Evolutionary conservation across 164 flowering plant genomes (phyloP).

Genomic region (Macadamia tetraphylla): DNA sequence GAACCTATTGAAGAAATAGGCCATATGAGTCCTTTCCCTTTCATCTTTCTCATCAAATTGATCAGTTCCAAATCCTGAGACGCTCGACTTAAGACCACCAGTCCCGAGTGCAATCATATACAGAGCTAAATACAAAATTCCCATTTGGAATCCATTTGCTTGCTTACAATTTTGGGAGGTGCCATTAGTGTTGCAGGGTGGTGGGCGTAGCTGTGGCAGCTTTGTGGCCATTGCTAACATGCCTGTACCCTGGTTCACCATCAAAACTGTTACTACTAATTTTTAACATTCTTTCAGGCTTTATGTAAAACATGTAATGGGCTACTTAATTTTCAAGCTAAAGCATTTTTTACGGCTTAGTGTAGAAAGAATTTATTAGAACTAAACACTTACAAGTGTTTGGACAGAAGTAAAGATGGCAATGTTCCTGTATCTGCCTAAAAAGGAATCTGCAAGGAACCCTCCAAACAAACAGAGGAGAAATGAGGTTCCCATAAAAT

Average conservation of each 20-base stretch:
- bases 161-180: constrained; percentile 30
- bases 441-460: constrained; percentile 80
- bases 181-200: constrained; percentile 34
- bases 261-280: not conserved
- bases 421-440: constrained; percentile 76
- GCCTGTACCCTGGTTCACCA: constrained; percentile 55
- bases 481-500: constrained; percentile 83
- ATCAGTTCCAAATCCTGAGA: constrained; percentile 86
- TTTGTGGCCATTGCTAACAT: constrained; percentile 47
- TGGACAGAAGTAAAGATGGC: constrained; percentile 60
- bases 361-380: not conserved
- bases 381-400: constrained; percentile 33
- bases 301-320: no score
- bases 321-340: no score
- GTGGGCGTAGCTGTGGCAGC: constrained; percentile 68
- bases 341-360: no score
- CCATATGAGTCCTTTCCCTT: constrained; percentile 32
- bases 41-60: constrained; percentile 81
- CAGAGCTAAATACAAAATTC: constrained; percentile 52
- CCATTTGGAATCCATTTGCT: constrained; percentile 69
- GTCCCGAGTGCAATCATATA: constrained; percentile 79
- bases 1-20: constrained; percentile 19
- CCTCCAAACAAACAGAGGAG: constrained; percentile 86
- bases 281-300: no score
- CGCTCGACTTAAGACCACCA: constrained; percentile 88